phyloP scores from a whole-genome alignment of 345 rosid species.

The Eucalyptus albens region DNA sequence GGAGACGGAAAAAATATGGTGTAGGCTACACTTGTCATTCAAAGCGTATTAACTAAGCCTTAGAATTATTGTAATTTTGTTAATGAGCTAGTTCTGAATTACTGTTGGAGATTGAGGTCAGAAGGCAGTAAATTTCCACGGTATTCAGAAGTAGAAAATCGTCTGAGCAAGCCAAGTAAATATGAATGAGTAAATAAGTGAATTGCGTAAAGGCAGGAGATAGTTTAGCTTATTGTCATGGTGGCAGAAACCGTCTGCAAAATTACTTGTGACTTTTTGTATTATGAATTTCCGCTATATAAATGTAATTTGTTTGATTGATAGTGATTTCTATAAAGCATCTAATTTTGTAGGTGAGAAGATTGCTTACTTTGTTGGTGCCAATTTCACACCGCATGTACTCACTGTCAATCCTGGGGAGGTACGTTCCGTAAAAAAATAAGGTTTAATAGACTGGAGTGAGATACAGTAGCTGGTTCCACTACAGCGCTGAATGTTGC shows the following conservation, averaged over 20 bases:
- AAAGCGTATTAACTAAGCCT: neutral
- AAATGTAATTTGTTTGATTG: neutral
- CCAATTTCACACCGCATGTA: slow-evolving; percentile 78
- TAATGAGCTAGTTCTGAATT: neutral
- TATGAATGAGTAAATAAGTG: neutral
- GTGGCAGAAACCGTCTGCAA: neutral
- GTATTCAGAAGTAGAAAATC: neutral
- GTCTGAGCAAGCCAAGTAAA: neutral
- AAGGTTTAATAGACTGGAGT: neutral
- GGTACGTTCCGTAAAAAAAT: slow-evolving; percentile 23
- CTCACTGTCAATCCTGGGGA: slow-evolving; percentile 87
- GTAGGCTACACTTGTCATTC: neutral
- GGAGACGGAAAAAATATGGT: neutral
- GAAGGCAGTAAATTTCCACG: neutral
- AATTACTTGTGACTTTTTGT: neutral
- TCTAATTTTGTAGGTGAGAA: slow-evolving; percentile 29
- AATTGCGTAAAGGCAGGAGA: neutral
- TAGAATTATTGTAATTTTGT: neutral
- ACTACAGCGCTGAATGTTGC: neutral
- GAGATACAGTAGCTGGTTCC: neutral
- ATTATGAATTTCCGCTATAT: neutral
- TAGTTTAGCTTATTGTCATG: neutral
- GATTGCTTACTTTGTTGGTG: slow-evolving; percentile 47
- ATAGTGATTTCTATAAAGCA: neutral
- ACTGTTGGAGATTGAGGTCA: neutral